Evolutionary conservation across 345 rosid species (phyloP).

Genomic region (Anastatica hierochuntica): DNA sequence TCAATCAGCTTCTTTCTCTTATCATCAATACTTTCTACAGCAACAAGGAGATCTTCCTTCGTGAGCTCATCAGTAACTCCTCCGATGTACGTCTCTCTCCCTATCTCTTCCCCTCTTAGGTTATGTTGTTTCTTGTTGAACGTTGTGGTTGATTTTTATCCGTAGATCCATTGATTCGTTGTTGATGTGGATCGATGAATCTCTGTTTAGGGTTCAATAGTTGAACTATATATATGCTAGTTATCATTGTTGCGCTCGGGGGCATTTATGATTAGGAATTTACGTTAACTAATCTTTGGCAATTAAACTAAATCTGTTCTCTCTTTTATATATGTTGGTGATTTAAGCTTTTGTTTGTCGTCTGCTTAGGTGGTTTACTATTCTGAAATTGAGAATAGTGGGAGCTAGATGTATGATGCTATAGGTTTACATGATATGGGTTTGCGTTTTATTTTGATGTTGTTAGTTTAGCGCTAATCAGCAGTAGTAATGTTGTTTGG

Average conservation of each 20-base stretch:
- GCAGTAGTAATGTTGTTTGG: too few species aligned
- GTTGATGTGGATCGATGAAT: background rate
- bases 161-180: background rate
- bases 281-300: too few species aligned
- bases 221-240: background rate
- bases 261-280: background rate
- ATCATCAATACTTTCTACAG: conserved; percentile 59
- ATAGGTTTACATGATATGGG: too few species aligned
- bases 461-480: too few species aligned
- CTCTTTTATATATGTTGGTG: too few species aligned
- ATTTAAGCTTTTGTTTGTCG: too few species aligned
- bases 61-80: conserved; percentile 61
- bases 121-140: too few species aligned
- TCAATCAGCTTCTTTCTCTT: conserved; percentile 62
- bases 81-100: conserved; percentile 47
- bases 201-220: background rate
- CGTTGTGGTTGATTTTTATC: background rate
- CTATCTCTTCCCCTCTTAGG: background rate
- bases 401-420: too few species aligned
- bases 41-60: conserved; percentile 71
- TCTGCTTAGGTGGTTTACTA: too few species aligned
- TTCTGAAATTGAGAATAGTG: too few species aligned
- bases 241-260: background rate
- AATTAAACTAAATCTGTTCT: too few species aligned
- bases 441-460: too few species aligned